phyloP scores from a whole-genome alignment of 768 basidiomycete species.

The Xerocomellus intermedius region DNA sequence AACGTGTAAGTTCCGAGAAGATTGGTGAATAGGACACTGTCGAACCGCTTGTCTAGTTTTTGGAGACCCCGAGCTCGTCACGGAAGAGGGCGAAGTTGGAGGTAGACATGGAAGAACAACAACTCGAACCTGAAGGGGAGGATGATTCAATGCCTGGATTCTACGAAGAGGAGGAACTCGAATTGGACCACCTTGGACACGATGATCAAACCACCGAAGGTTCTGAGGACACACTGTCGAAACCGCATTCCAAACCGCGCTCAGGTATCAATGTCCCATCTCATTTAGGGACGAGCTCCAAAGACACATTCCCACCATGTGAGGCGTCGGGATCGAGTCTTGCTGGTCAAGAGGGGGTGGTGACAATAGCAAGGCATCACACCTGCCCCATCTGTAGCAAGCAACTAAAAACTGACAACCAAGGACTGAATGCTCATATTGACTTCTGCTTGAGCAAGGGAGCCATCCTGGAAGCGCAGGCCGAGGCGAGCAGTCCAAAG shows the following conservation, averaged over 20 bases:
- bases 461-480: constrained; percentile 72
- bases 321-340: constrained; percentile 17
- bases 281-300: neutral
- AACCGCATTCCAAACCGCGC: constrained; percentile 14
- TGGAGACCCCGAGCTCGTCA: constrained; percentile 41
- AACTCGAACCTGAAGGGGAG: constrained; percentile 22
- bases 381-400: constrained; percentile 74
- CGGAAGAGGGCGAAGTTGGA: constrained; percentile 42
- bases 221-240: constrained; percentile 1
- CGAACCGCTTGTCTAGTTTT: constrained; percentile 46
- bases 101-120: constrained; percentile 3
- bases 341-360: constrained; percentile 14
- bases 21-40: neutral
- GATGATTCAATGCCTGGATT: constrained; percentile 51
- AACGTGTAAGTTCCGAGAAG: constrained; percentile 52
- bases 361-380: constrained; percentile 24
- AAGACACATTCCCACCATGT: neutral
- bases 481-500: constrained; percentile 22
- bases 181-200: constrained; percentile 12
- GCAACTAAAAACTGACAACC: constrained; percentile 65
- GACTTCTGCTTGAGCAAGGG: constrained; percentile 84
- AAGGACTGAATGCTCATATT: constrained; percentile 80
- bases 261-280: neutral
- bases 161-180: constrained; percentile 45
- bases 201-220: constrained; percentile 10